phyloP scores from a whole-genome alignment of 2,329 filamentous ascomycete genomes.

The Trichoderma brevicompactum region DNA sequence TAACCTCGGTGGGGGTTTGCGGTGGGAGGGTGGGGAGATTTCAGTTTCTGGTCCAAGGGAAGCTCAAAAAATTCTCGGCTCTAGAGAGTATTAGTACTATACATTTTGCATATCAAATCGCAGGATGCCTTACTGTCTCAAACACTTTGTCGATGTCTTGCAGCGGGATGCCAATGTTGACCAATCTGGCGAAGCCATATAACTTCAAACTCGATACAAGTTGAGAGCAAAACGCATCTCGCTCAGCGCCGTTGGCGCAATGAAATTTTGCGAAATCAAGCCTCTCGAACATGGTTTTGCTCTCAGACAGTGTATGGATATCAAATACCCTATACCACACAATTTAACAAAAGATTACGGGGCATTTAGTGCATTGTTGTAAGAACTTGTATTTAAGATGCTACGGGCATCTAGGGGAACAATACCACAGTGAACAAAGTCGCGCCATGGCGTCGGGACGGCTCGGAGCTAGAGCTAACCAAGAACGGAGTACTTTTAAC shows the following conservation, averaged over 20 bases:
- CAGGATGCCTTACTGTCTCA: slow-evolving; percentile 11
- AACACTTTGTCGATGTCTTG: slow-evolving; percentile 19
- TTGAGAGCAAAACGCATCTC: slow-evolving; percentile 13
- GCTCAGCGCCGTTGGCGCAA: neutral
- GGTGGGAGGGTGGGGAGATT: slow-evolving; percentile 24
- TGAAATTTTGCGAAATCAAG: slow-evolving; percentile 9
- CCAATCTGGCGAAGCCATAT: slow-evolving; percentile 16
- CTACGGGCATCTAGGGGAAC: neutral
- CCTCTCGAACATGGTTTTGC: slow-evolving; percentile 16
- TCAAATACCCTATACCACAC: neutral
- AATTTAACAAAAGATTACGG: neutral
- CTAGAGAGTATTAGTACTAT: slow-evolving; percentile 8
- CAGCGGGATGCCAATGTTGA: slow-evolving; percentile 7
- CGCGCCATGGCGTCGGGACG: slow-evolving; percentile 10
- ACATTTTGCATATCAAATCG: neutral
- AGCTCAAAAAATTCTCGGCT: slow-evolving; percentile 21
- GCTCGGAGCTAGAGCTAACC: neutral
- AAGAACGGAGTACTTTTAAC: neutral
- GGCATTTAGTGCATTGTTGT: neutral
- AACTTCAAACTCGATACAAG: slow-evolving; percentile 13
- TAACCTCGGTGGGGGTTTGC: slow-evolving; percentile 25
- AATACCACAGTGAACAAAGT: neutral
- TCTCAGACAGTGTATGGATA: neutral
- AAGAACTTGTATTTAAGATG: slow-evolving; percentile 6
- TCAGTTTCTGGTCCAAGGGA: slow-evolving; percentile 16